Conservation (phyloP, 345 rosid genomes). For the Triadica sebifera region DNA sequence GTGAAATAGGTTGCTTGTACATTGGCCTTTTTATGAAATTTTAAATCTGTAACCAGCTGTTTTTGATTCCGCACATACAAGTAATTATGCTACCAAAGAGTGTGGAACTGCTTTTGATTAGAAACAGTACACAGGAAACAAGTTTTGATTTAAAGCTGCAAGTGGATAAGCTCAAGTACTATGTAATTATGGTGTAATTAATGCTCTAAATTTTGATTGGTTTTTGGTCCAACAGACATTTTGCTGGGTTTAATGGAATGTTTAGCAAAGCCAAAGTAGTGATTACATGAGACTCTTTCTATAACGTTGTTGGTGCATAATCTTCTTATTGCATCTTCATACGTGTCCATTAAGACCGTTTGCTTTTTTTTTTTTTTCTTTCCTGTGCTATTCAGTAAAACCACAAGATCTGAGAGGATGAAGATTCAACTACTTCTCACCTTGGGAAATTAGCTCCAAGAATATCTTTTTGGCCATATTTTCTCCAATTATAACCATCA, state of each 20-base stretch:
- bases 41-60: no score
- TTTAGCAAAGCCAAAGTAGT: not conserved
- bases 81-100: no score
- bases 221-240: not conserved
- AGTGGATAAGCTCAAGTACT: not conserved
- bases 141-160: not conserved
- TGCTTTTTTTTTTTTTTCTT: no score
- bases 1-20: not conserved
- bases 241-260: no score
- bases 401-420: not conserved
- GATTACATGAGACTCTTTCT: not conserved
- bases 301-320: not conserved
- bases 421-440: conserved; percentile 29
- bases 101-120: no score
- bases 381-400: no score
- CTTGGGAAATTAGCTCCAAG: conserved; percentile 77
- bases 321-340: not conserved
- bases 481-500: conserved; percentile 89
- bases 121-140: not conserved
- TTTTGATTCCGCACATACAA: no score
- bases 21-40: no score
- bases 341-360: not conserved
- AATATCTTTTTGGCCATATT: conserved; percentile 90
- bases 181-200: not conserved
- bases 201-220: not conserved